Conservation (phyloP, 148 eudicot species). For the Chenopodium formosanum region DNA sequence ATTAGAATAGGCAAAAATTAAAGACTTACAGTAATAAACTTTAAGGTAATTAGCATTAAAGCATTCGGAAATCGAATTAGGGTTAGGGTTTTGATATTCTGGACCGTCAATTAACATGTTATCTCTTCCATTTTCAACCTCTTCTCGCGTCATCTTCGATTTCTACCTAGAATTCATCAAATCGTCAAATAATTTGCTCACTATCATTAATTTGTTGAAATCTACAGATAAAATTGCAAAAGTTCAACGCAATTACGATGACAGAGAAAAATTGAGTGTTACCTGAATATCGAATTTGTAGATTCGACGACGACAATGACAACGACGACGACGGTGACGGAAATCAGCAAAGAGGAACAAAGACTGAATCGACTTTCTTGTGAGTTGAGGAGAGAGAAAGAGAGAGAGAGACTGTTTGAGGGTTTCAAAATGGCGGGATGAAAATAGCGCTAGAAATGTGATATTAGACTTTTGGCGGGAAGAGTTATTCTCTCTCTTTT, state of each 20-base stretch:
- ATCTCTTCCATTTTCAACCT: conserved; percentile 48
- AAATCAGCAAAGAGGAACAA: neutral
- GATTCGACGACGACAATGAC: too few relatives aligned
- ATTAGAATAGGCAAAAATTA: neutral
- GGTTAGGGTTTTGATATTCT: conserved; percentile 29
- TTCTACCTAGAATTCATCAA: conserved; percentile 11
- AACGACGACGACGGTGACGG: neutral
- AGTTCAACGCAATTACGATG: neutral
- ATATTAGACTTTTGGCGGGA: conserved; percentile 25
- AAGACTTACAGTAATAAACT: conserved; percentile 60
- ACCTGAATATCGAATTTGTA: conserved; percentile 9
- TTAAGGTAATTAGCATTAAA: conserved; percentile 65
- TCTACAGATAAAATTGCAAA: neutral
- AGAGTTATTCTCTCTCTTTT: neutral
- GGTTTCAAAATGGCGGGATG: conserved; percentile 28
- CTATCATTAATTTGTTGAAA: neutral
- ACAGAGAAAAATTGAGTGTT: neutral
- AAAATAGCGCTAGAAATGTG: conserved; percentile 5
- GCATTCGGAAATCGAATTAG: conserved; percentile 37
- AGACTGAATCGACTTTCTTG: neutral
- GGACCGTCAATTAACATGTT: conserved; percentile 66
- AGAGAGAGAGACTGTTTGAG: neutral
- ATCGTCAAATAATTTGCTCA: neutral
- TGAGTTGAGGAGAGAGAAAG: neutral
- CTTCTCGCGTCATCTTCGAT: conserved; percentile 46